A percentile compares a stretch with the other conserved stretches of the same genome.
These are phyloP conservation scores for Hysterangium stoloniferum DNA, from an alignment of 768 basidiomycete species.

Conservation along the genomic window DNA sequence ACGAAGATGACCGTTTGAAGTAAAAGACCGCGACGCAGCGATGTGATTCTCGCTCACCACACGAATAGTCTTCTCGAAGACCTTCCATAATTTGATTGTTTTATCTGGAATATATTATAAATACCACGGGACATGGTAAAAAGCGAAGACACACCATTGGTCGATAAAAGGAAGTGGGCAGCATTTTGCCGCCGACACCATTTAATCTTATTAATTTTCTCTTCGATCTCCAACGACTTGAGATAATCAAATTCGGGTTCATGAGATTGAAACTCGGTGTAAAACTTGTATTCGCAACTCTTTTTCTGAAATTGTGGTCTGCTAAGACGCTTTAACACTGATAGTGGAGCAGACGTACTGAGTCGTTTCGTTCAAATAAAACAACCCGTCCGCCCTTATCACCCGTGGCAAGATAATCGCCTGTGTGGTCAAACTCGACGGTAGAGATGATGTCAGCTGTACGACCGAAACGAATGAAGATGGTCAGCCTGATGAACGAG, in stretches of 20 bases:
- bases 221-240: constrained; percentile 99
- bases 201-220: constrained; percentile 99
- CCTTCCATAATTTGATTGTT: constrained; percentile 99
- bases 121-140: background rate
- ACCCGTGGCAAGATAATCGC: constrained; percentile 98
- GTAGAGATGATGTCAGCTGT: constrained; percentile 99
- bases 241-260: constrained; percentile 99
- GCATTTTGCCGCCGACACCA: constrained; percentile 99
- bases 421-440: constrained; percentile 99
- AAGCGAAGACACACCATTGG: constrained; percentile 64
- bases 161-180: constrained; percentile 94
- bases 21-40: constrained; percentile 22
- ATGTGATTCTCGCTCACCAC: constrained; percentile 98
- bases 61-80: constrained; percentile 96
- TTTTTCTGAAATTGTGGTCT: constrained; percentile 65
- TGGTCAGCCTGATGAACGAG: constrained; percentile 15
- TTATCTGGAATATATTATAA: constrained; percentile 59
- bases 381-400: constrained; percentile 99
- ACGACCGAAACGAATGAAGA: constrained; percentile 17
- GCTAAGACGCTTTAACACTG: too few relatives aligned
- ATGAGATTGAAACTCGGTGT: constrained; percentile 99
- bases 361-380: constrained; percentile 96
- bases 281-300: constrained; percentile 99
- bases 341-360: constrained; percentile 43
- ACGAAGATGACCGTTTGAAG: constrained; percentile 63